A percentile compares a stretch with the other conserved stretches of the same genome.
Conservation (phyloP, 768 basidiomycete species). For the Leccinum fibrillosum region DNA sequence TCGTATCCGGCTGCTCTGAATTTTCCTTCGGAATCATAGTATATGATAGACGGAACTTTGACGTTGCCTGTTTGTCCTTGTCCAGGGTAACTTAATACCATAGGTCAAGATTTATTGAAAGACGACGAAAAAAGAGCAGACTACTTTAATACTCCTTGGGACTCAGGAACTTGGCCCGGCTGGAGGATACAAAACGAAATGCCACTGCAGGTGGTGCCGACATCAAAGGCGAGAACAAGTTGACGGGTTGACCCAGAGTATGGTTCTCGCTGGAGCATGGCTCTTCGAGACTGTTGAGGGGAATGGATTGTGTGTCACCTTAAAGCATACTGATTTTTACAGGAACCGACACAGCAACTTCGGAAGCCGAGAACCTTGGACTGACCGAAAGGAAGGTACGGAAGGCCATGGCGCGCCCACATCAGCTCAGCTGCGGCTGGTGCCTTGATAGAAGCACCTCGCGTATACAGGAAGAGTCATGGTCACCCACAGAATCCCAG, state of each 20-base stretch:
- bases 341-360: neutral
- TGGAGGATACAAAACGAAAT: neutral
- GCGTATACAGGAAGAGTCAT: neutral
- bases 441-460: neutral
- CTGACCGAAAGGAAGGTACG: neutral
- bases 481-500: neutral
- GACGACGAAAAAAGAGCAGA: neutral
- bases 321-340: neutral
- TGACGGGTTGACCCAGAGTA: slow-evolving; percentile 33
- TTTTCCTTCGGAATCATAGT: slow-evolving; percentile 37
- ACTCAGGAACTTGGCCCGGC: neutral
- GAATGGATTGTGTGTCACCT: neutral
- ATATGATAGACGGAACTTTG: slow-evolving; percentile 22
- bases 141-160: neutral
- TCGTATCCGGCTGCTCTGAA: slow-evolving; percentile 27
- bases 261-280: slow-evolving; percentile 30
- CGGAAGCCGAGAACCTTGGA: neutral
- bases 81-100: neutral
- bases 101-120: neutral
- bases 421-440: neutral
- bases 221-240: slow-evolving; percentile 36
- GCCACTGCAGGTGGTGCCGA: neutral
- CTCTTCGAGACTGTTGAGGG: neutral
- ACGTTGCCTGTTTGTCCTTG: neutral
- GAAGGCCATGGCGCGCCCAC: neutral